Evolutionary conservation across 306 rosid species (phyloP), one percentile per base, ranked within the genome.

Genomic region (Cucumis hystrix): DNA sequence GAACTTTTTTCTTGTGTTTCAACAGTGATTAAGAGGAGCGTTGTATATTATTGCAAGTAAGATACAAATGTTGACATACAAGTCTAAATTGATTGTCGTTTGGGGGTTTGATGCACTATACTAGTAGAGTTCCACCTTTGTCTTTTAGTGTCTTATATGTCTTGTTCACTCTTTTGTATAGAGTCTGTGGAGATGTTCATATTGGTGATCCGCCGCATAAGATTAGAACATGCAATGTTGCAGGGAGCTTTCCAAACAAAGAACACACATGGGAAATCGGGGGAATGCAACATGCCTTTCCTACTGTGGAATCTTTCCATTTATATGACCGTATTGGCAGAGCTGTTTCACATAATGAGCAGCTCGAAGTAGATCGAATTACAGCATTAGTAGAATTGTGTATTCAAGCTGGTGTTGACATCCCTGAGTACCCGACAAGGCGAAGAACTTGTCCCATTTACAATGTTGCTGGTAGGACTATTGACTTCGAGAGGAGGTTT

Each of bases 331-430:
- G 91, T 74, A 79, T 85, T 77, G 92, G 91, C 54, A 87, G 96
- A 82, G 91, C 92, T 21, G 91, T 90, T 80, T 83, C 92, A 33
- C 96, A 88, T 83, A 83, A 85, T 35, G 96, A 90, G 81, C 86
- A 79, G 82, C 88, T 90, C 30, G 68, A 78, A 68, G 96, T 90
- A 61, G 96, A 90, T 80, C 83, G 84, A 66, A 85, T 90, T 80
- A 89, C 96, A 20, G 92, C 91, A 69, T 74, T 88, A 81, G 89
- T 90, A 56, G 96, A 90, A 81, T 79, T 90, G 75, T 88, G 92
- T 71, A 39, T 90, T 54, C 96, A 90, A 87, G 91, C 92, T 59
- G 96, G 96, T 75, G 83, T 86, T 61, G 89, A 90, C 82, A 65
- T 88, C 69, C 84, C 84, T 25, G 91, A 85, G 76, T 86, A 87